Evolutionary conservation across 2,329 filamentous ascomycete genomes (phyloP).

Genomic region (Calcarisporium arbuscula): DNA sequence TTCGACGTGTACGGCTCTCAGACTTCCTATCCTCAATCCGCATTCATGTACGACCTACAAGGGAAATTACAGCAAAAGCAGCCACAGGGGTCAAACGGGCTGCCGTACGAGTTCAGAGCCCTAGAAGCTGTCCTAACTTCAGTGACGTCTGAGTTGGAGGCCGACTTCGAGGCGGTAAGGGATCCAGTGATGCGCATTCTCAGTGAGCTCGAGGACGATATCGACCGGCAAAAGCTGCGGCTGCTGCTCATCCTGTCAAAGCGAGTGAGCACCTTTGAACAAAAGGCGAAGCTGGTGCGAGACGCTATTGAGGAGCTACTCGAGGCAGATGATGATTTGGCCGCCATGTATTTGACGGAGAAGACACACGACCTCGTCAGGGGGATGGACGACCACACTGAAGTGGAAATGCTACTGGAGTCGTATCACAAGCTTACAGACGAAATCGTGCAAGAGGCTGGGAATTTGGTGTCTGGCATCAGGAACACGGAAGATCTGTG

Average conservation of each 20-base stretch:
- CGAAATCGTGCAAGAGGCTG: constrained; percentile 92
- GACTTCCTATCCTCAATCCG: constrained; percentile 88
- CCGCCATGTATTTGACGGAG: constrained; percentile 92
- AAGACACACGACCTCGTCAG: constrained; percentile 68
- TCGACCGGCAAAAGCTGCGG: constrained; percentile 88
- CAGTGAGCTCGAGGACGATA: constrained; percentile 89
- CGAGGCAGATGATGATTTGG: constrained; percentile 91
- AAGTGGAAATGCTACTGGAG: constrained; percentile 94
- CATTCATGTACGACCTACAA: constrained; percentile 97
- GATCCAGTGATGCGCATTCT: constrained; percentile 88
- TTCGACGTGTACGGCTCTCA: constrained; percentile 96
- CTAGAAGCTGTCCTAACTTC: constrained; percentile 92
- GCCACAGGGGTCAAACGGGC: constrained; percentile 47
- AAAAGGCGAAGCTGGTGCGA: constrained; percentile 88
- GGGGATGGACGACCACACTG: constrained; percentile 82
- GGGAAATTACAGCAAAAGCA: constrained; percentile 80
- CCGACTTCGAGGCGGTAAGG: constrained; percentile 88
- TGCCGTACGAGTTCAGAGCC: constrained; percentile 94
- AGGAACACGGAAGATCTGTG: constrained; percentile 98
- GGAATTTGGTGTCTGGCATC: constrained; percentile 89
- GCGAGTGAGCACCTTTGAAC: constrained; percentile 92
- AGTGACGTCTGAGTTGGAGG: constrained; percentile 85
- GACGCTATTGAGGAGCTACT: constrained; percentile 93
- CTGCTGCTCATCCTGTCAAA: constrained; percentile 91
- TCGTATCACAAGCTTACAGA: constrained; percentile 97